Conservation (phyloP, 2,329 filamentous ascomycete species). For the Aureobasidium sp. region DNA sequence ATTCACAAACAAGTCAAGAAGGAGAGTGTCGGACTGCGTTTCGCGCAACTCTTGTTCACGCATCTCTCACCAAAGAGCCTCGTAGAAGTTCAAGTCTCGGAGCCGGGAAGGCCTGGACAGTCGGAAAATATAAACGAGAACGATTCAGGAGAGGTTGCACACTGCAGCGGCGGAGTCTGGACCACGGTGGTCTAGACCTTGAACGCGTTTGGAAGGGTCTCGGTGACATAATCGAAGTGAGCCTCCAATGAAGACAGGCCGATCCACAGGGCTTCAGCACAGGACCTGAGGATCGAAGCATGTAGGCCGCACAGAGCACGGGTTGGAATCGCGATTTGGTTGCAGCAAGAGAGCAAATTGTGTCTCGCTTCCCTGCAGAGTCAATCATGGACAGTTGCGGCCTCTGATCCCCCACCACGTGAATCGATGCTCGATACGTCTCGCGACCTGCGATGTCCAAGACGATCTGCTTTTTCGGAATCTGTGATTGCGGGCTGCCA, state of each 20-base stretch:
- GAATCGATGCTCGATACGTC: conserved; percentile 13
- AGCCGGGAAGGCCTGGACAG: not conserved
- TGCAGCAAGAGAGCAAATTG: not conserved
- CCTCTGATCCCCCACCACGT: not conserved
- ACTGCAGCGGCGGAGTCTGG: not conserved
- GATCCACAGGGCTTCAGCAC: not conserved
- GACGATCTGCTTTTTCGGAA: conserved; percentile 8
- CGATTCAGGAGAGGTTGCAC: not conserved
- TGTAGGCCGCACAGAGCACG: not conserved
- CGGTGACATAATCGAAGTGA: not conserved
- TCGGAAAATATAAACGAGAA: not conserved
- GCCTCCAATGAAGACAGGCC: not conserved
- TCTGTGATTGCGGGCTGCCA: not conserved
- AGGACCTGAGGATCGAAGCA: not conserved
- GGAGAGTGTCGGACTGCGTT: not conserved
- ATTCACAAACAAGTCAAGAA: not conserved
- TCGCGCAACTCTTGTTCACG: not conserved
- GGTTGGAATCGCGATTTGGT: not conserved
- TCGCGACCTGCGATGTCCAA: conserved; percentile 11
- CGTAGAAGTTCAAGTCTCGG: not conserved
- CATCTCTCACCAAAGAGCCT: not conserved
- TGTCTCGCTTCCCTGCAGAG: conserved; percentile 6
- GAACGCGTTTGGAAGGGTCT: not conserved
- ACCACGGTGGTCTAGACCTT: not conserved
- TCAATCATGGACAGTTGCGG: conserved; percentile 1